Evolutionary conservation across 257 asterid species (phyloP).

Genomic region (Osmanthus fragrans): DNA sequence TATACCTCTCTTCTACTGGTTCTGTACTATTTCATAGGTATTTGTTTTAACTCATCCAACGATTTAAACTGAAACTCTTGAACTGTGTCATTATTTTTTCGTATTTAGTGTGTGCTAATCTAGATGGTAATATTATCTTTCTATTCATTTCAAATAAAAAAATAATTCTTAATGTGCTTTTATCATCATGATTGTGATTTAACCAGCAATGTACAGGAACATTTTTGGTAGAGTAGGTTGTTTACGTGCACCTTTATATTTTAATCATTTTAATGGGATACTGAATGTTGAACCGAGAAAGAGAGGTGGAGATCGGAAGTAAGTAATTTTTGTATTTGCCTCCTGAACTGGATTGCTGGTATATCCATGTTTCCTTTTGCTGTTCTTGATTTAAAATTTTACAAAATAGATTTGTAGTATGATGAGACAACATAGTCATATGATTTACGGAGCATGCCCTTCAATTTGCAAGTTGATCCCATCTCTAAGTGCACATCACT

Average conservation of each 20-base stretch:
- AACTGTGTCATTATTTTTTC: background rate
- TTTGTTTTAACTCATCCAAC: background rate
- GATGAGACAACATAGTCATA: background rate
- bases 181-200: background rate
- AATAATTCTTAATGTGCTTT: background rate
- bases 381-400: background rate
- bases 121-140: background rate
- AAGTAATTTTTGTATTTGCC: too few relatives aligned
- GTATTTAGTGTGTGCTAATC: background rate
- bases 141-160: background rate
- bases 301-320: too few relatives aligned
- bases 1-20: slow-evolving; percentile 66
- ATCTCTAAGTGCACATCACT: background rate
- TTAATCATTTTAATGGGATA: background rate
- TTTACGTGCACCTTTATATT: background rate
- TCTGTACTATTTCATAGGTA: slow-evolving; percentile 81
- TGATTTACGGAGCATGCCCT: background rate
- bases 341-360: background rate
- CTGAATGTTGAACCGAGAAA: background rate
- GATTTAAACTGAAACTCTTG: background rate
- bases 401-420: background rate
- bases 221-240: background rate
- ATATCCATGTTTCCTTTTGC: background rate
- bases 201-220: background rate
- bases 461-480: background rate